Evolutionary conservation across 1,139 yeast genomes (phyloP).

Genomic region (Scheffersomyces insectosa): DNA sequence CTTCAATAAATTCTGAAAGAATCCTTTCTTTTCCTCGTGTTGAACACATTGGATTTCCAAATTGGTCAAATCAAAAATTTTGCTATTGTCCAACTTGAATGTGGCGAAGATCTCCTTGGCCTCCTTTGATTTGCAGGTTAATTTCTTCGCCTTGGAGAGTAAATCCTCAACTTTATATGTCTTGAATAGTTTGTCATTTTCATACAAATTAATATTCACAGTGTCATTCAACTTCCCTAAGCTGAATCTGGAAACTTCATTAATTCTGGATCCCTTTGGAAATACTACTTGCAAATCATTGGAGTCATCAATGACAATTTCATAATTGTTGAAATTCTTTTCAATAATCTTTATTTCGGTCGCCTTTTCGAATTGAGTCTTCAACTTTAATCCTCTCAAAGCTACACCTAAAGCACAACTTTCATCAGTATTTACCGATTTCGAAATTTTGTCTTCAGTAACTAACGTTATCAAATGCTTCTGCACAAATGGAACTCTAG

Average conservation of each 20-base stretch:
- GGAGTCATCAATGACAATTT: slow-evolving; percentile 33
- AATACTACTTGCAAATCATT: slow-evolving; percentile 39
- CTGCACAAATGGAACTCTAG: slow-evolving; percentile 88
- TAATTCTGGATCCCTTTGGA: slow-evolving; percentile 39
- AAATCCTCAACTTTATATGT: slow-evolving; percentile 33
- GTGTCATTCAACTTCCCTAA: slow-evolving; percentile 34
- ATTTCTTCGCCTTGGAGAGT: slow-evolving; percentile 37
- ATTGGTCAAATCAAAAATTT: slow-evolving; percentile 46
- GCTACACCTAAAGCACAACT: slow-evolving; percentile 91
- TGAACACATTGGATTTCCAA: slow-evolving; percentile 43
- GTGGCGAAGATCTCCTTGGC: slow-evolving; percentile 36
- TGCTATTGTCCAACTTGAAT: slow-evolving; percentile 50
- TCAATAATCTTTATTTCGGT: slow-evolving; percentile 65
- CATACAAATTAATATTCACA: slow-evolving; percentile 49
- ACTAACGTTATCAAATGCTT: slow-evolving; percentile 52
- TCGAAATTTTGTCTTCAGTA: slow-evolving; percentile 68
- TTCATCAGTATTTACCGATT: slow-evolving; percentile 94
- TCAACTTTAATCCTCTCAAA: slow-evolving; percentile 65
- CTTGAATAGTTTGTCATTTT: slow-evolving; percentile 52
- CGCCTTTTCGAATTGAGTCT: slow-evolving; percentile 52
- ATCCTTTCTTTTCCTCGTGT: slow-evolving; percentile 19
- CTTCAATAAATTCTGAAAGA: slow-evolving; percentile 29
- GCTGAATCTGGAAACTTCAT: slow-evolving; percentile 26
- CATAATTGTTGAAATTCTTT: slow-evolving; percentile 47
- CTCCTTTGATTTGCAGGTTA: slow-evolving; percentile 45